Evolutionary conservation across 495 filamentous ascomycete genomes (phyloP).

Genomic region (Bacidia gigantensis): DNA sequence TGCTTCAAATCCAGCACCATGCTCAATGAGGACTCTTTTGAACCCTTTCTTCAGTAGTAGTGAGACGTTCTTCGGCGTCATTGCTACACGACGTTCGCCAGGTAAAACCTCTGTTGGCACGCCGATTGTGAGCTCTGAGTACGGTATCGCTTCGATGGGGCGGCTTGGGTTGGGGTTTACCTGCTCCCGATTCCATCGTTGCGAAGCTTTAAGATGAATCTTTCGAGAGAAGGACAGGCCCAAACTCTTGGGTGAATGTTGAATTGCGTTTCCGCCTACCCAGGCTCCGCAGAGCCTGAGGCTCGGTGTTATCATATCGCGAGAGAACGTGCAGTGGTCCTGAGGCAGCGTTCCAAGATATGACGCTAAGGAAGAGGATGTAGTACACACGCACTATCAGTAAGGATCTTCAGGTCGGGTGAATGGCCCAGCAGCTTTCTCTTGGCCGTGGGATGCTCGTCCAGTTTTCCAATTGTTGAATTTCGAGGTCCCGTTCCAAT

Average conservation of each 20-base stretch:
- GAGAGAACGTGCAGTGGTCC: too few relatives aligned
- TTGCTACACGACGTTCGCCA: background rate
- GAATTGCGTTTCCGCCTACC: background rate
- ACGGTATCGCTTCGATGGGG: background rate
- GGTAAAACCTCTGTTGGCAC: background rate
- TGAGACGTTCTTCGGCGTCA: background rate
- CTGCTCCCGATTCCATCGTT: background rate
- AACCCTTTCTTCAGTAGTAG: background rate
- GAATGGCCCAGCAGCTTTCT: too few relatives aligned
- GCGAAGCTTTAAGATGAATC: background rate
- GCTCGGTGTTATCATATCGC: background rate
- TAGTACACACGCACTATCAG: too few relatives aligned
- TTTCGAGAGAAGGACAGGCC: background rate
- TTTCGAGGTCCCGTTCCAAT: too few relatives aligned
- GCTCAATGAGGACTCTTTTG: background rate
- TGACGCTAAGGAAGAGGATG: too few relatives aligned
- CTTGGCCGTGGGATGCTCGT: too few relatives aligned
- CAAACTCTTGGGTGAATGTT: background rate
- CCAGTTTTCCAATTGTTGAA: too few relatives aligned
- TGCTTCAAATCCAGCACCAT: background rate
- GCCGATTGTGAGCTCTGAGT: background rate
- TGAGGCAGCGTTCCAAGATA: too few relatives aligned
- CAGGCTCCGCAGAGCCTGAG: conserved; percentile 1
- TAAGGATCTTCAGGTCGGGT: too few relatives aligned
- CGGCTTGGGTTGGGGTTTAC: background rate